Evolutionary conservation across 345 rosid species (phyloP).

Genomic region (Firmiana major): DNA sequence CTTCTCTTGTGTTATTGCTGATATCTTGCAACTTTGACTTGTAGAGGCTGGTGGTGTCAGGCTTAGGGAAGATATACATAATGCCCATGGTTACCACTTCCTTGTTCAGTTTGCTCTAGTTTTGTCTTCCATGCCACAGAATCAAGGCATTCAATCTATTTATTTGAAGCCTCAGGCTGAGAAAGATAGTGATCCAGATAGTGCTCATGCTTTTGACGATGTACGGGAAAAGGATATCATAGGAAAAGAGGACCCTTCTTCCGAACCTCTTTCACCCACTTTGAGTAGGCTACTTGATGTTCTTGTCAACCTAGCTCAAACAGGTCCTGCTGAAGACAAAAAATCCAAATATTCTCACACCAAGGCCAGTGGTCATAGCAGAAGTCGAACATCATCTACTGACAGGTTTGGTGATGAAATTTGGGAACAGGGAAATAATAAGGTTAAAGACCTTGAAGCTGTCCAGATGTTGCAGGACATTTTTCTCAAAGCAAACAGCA

Average conservation of each 20-base stretch:
- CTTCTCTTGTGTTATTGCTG: constrained; percentile 22
- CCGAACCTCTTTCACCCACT: constrained; percentile 62
- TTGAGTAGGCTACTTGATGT: constrained; percentile 93
- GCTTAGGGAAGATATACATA: constrained; percentile 96
- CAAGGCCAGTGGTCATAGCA: constrained; percentile 52
- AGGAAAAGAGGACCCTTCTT: constrained; percentile 43
- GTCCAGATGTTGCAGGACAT: constrained; percentile 96
- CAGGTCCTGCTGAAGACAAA: constrained; percentile 71
- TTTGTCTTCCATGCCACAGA: constrained; percentile 63
- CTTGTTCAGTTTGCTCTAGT: constrained; percentile 94
- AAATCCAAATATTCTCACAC: constrained; percentile 48
- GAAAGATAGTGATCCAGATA: constrained; percentile 30
- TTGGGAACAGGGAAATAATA: constrained; percentile 76
- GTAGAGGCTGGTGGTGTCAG: constrained; percentile 87
- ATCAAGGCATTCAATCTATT: constrained; percentile 32
- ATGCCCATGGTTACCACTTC: constrained; percentile 98
- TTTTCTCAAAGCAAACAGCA: constrained; percentile 78
- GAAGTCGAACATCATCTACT: constrained; percentile 52
- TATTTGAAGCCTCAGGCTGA: constrained; percentile 34
- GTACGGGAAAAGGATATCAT: constrained; percentile 23
- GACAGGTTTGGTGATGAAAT: constrained; percentile 64
- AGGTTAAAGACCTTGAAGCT: constrained; percentile 98
- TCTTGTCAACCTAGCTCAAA: constrained; percentile 84
- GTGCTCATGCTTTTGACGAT: constrained; percentile 30
- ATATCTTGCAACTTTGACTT: constrained; percentile 35